phyloP scores from a whole-genome alignment of 768 basidiomycete genomes.

The Sarcodon aspratus region DNA sequence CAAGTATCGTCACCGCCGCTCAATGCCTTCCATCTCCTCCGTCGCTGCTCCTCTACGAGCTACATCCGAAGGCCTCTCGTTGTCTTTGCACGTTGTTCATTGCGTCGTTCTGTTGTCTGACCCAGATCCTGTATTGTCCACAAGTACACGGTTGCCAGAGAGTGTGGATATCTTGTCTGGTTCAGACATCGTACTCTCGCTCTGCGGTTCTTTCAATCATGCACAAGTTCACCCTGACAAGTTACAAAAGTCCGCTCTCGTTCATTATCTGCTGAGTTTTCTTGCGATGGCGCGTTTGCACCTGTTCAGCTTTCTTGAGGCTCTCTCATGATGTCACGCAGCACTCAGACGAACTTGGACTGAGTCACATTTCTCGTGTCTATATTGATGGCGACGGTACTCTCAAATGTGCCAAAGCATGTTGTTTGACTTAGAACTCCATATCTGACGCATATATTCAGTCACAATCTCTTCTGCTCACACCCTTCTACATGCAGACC shows the following conservation, averaged over 20 bases:
- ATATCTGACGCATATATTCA: slow-evolving; percentile 3
- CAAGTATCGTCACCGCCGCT: slow-evolving; percentile 4
- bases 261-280: slow-evolving; percentile 36
- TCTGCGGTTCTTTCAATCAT: slow-evolving; percentile 44
- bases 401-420: slow-evolving; percentile 22
- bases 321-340: slow-evolving; percentile 16
- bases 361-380: slow-evolving; percentile 44
- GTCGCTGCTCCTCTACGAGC: slow-evolving; percentile 32
- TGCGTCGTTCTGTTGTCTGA: background rate
- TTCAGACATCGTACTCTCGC: slow-evolving; percentile 37
- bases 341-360: slow-evolving; percentile 50
- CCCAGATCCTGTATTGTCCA: background rate
- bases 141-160: slow-evolving; percentile 8
- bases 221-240: slow-evolving; percentile 23
- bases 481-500: background rate
- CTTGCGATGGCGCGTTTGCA: slow-evolving; percentile 15
- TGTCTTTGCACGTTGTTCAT: background rate
- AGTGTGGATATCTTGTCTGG: slow-evolving; percentile 37
- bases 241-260: slow-evolving; percentile 39
- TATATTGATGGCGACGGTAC: slow-evolving; percentile 34
- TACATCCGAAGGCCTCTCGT: slow-evolving; percentile 20
- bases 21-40: slow-evolving; percentile 28
- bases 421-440: background rate
- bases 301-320: slow-evolving; percentile 1
- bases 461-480: slow-evolving; percentile 2